Conservation (phyloP, 2,329 filamentous ascomycete genomes). For the Fusarium chuoi region DNA sequence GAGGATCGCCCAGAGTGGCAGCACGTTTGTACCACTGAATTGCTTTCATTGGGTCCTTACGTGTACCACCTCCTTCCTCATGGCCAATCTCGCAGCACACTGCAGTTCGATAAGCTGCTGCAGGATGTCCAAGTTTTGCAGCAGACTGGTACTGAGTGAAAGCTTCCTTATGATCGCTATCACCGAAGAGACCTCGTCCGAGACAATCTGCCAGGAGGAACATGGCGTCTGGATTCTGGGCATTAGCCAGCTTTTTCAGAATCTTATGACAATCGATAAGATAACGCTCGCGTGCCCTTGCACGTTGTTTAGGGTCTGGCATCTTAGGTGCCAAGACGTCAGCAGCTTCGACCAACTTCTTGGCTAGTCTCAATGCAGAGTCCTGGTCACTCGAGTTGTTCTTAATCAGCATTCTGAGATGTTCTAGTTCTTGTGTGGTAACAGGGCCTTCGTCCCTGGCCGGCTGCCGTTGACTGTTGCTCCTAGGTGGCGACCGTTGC, state of each 20-base stretch:
- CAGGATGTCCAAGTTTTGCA: conserved; percentile 86
- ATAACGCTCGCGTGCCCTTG: conserved; percentile 84
- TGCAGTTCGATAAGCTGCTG: conserved; percentile 91
- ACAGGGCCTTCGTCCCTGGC: conserved; percentile 62
- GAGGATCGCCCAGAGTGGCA: conserved; percentile 87
- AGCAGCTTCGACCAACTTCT: conserved; percentile 86
- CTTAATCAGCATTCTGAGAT: conserved; percentile 75
- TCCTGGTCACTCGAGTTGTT: conserved; percentile 77
- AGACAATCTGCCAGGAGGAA: conserved; percentile 93
- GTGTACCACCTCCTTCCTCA: conserved; percentile 92
- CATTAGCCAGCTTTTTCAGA: conserved; percentile 83
- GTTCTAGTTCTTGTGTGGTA: conserved; percentile 81
- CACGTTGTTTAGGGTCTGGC: conserved; percentile 75
- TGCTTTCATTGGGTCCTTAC: conserved; percentile 89
- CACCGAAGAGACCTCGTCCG: conserved; percentile 82
- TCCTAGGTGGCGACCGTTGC: conserved; percentile 44
- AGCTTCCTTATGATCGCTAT: conserved; percentile 89
- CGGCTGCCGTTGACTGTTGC: conserved; percentile 38
- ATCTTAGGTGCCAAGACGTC: conserved; percentile 74
- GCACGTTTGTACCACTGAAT: conserved; percentile 98
- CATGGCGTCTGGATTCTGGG: conserved; percentile 85
- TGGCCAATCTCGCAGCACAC: conserved; percentile 97
- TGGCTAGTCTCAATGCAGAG: conserved; percentile 78
- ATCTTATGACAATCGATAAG: conserved; percentile 88
- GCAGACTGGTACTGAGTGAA: conserved; percentile 94